phyloP scores from a whole-genome alignment of 306 rosid genomes.

The Vigna angularis region DNA sequence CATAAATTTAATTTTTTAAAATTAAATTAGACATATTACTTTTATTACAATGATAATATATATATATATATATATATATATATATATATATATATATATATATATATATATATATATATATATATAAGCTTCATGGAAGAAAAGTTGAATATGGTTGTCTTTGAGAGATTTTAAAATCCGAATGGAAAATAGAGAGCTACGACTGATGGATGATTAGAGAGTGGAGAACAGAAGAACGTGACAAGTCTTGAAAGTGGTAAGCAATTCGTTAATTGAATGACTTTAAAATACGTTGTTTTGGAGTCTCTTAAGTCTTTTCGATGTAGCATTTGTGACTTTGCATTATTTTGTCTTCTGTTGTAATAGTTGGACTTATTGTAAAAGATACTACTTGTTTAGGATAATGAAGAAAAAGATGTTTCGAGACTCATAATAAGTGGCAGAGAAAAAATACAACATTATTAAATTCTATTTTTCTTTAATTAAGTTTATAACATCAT shows the following conservation, averaged over 20 bases:
- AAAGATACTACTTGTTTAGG: neutral
- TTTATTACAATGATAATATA: too few relatives aligned
- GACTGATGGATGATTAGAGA: conserved; percentile 10
- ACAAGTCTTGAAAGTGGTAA: neutral
- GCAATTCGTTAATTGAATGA: neutral
- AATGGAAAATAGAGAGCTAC: neutral
- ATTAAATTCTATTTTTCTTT: too few relatives aligned
- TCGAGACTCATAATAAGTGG: neutral
- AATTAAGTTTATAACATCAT: too few relatives aligned
- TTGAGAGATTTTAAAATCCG: too few relatives aligned
- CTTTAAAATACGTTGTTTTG: neutral
- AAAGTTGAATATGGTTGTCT: too few relatives aligned
- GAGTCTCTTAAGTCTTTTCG: conserved; percentile 15
- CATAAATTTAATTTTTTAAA: too few relatives aligned
- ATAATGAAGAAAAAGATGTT: conserved; percentile 14
- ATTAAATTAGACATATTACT: too few relatives aligned
- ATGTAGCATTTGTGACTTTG: neutral
- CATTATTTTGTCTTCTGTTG: neutral
- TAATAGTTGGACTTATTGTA: neutral
- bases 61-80: too few relatives aligned
- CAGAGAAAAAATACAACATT: too few relatives aligned
- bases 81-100: too few relatives aligned
- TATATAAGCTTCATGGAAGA: too few relatives aligned
- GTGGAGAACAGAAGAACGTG: neutral
- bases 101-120: too few relatives aligned